Percentiles rank a stretch among this genome's conserved stretches.
These are phyloP conservation scores for Xylaria intraflava DNA, from an alignment of 495 filamentous ascomycete genomes.

Conservation along the genomic window DNA sequence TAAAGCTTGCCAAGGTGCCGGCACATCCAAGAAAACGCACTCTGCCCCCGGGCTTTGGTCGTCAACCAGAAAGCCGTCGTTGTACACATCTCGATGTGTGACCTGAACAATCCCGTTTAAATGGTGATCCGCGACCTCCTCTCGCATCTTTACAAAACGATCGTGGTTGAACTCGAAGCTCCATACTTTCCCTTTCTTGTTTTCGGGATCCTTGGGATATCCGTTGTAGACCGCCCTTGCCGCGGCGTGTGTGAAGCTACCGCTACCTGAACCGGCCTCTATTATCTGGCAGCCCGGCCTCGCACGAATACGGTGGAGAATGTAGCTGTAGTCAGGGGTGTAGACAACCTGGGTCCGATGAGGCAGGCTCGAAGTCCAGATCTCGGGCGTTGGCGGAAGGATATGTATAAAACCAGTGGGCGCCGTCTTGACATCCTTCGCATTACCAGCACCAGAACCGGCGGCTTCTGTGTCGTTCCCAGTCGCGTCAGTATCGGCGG, in stretches of 20 bases:
- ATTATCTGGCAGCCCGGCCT: conserved; percentile 75
- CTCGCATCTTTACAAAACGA: conserved; percentile 60
- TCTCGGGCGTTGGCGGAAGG: conserved; percentile 83
- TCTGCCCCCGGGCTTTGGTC: conserved; percentile 58
- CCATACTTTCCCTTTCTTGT: conserved; percentile 66
- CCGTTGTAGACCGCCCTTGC: conserved; percentile 84
- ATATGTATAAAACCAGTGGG: conserved; percentile 83
- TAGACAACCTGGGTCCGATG: conserved; percentile 98
- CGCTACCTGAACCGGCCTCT: conserved; percentile 91
- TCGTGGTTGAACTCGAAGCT: conserved; percentile 91
- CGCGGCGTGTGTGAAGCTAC: conserved; percentile 89
- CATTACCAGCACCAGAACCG: conserved; percentile 11
- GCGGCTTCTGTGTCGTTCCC: conserved; percentile 22
- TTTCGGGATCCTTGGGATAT: conserved; percentile 43
- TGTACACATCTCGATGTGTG: conserved; percentile 90
- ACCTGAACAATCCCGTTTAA: conserved; percentile 66
- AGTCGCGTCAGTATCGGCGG: conserved; percentile 20
- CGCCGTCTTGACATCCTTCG: conserved; percentile 47
- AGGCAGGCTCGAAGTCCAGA: conserved; percentile 84
- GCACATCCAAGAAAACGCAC: conserved; percentile 86
- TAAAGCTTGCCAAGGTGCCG: conserved; percentile 87
- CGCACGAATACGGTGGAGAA: conserved; percentile 78
- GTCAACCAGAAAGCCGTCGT: conserved; percentile 68
- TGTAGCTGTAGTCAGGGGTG: conserved; percentile 93
- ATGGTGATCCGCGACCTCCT: conserved; percentile 70